Evolutionary conservation across 352 stramenopile species (phyloP).

Genomic region (Pythium apleroticum): DNA sequence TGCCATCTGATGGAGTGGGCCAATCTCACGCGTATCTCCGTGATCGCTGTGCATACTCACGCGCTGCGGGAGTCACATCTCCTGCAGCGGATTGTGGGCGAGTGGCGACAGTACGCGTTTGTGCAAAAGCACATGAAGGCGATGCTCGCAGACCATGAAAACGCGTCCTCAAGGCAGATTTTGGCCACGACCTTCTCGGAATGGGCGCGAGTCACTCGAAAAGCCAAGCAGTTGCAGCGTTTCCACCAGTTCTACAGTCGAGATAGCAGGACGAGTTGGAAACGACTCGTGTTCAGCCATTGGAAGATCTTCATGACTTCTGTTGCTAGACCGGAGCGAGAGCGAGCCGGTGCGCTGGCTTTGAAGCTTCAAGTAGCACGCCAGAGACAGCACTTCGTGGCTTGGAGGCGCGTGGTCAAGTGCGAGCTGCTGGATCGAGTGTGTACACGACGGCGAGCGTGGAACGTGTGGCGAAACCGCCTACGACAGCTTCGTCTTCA

Average conservation of each 20-base stretch:
- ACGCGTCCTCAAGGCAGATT: too few relatives aligned
- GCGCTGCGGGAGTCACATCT: constrained; percentile 31
- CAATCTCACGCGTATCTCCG: constrained; percentile 48
- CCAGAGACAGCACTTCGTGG: background rate
- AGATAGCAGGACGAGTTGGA: background rate
- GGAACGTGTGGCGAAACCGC: constrained; percentile 1
- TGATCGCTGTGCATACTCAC: constrained; percentile 45
- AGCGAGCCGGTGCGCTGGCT: background rate
- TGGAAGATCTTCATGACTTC: constrained; percentile 56
- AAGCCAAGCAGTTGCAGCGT: constrained; percentile 16
- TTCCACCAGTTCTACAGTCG: constrained; percentile 12
- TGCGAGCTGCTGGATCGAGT: constrained; percentile 1
- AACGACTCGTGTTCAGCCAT: constrained; percentile 7
- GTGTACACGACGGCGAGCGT: background rate
- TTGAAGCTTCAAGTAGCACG: background rate
- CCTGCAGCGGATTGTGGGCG: constrained; percentile 29
- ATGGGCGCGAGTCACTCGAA: constrained; percentile 6
- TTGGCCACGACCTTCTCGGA: background rate
- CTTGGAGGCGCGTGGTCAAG: constrained; percentile 4
- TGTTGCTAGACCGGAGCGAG: constrained; percentile 28
- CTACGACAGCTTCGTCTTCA: background rate
- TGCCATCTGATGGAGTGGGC: constrained; percentile 54
- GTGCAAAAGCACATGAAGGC: constrained; percentile 22
- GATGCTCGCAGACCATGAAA: constrained; percentile 3
- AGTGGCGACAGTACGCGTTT: constrained; percentile 38